These are phyloP conservation scores for Williopsis jadinii DNA, from an alignment of 1,139 yeast genomes.

Conservation along the genomic window DNA sequence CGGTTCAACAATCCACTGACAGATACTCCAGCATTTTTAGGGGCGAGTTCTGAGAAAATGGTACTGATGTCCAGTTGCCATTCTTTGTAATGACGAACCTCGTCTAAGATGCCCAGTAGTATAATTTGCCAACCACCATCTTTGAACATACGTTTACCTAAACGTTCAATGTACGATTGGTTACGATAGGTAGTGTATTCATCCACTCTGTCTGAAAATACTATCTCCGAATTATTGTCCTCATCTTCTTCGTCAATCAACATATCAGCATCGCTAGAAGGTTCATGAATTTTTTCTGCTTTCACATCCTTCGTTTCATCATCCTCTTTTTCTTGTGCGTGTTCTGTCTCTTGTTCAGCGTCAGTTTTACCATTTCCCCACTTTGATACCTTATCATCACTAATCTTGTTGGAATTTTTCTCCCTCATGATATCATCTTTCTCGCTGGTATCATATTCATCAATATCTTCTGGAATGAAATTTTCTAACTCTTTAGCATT, in stretches of 20 bases:
- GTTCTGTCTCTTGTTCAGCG: slow-evolving; percentile 23
- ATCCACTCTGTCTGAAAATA: slow-evolving; percentile 30
- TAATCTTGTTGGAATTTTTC: slow-evolving; percentile 24
- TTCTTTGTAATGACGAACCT: slow-evolving; percentile 50
- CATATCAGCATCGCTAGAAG: slow-evolving; percentile 24
- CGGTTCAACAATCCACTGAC: slow-evolving; percentile 41
- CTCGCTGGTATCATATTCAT: slow-evolving; percentile 29
- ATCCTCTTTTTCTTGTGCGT: slow-evolving; percentile 43
- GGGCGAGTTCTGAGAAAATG: slow-evolving; percentile 50
- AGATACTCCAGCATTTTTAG: slow-evolving; percentile 42
- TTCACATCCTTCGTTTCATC: slow-evolving; percentile 38
- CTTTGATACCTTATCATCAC: slow-evolving; percentile 1
- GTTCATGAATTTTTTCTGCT: slow-evolving; percentile 12
- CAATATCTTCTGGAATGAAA: slow-evolving; percentile 13
- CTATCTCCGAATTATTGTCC: slow-evolving; percentile 22
- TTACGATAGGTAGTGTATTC: slow-evolving; percentile 55
- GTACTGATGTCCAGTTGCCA: slow-evolving; percentile 41
- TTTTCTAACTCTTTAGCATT: slow-evolving; percentile 37
- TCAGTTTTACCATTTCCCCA: slow-evolving; percentile 14
- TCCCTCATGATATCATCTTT: slow-evolving; percentile 23
- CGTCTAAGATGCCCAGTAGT: slow-evolving; percentile 57
- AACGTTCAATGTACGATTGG: slow-evolving; percentile 68
- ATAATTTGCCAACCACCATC: slow-evolving; percentile 86
- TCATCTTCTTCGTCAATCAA: slow-evolving; percentile 32
- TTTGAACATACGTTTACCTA: slow-evolving; percentile 65